Evolutionary conservation across 2,329 filamentous ascomycete genomes (phyloP).

Genomic region (Epichloe typhina): DNA sequence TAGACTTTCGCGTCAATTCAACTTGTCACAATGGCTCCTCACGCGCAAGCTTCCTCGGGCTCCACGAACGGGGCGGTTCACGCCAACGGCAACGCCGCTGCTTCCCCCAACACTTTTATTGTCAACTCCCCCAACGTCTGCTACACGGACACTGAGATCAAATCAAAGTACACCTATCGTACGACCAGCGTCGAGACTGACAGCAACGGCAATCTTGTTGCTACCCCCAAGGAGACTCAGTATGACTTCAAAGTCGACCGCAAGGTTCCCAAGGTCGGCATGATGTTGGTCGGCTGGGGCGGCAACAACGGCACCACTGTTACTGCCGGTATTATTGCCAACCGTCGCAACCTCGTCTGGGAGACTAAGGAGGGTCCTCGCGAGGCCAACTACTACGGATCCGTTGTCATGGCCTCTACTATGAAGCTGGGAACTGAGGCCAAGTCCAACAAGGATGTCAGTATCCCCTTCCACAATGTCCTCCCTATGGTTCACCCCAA

Average conservation of each 20-base stretch:
- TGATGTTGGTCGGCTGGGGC: conserved; percentile 97
- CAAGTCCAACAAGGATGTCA: conserved; percentile 76
- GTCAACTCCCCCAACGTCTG: conserved; percentile 86
- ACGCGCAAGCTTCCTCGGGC: conserved; percentile 53
- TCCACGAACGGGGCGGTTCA: conserved; percentile 49
- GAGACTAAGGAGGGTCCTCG: conserved; percentile 83
- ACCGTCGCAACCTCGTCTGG: conserved; percentile 76
- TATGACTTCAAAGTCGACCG: conserved; percentile 98
- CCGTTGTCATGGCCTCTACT: conserved; percentile 91
- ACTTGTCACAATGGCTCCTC: conserved; percentile 69
- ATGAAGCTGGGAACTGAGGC: conserved; percentile 88
- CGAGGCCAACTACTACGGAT: conserved; percentile 94
- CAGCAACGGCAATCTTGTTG: conserved; percentile 64
- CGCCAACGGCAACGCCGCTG: conserved; percentile 31
- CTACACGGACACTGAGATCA: conserved; percentile 81
- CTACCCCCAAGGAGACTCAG: conserved; percentile 72
- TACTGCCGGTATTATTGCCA: conserved; percentile 93
- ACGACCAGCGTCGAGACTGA: conserved; percentile 71
- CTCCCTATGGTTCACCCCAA: conserved; percentile 96
- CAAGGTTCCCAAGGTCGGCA: conserved; percentile 80
- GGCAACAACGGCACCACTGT: conserved; percentile 98
- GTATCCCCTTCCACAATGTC: conserved; percentile 89
- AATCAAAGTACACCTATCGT: conserved; percentile 90
- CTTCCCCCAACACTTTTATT: conserved; percentile 56
- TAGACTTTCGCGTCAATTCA: conserved; percentile 14